Percentiles rank a stretch among this genome's conserved stretches.
These are phyloP conservation scores for Fraxinus sp. DNA, from an alignment of 305 asterid species.

Conservation along the genomic window DNA sequence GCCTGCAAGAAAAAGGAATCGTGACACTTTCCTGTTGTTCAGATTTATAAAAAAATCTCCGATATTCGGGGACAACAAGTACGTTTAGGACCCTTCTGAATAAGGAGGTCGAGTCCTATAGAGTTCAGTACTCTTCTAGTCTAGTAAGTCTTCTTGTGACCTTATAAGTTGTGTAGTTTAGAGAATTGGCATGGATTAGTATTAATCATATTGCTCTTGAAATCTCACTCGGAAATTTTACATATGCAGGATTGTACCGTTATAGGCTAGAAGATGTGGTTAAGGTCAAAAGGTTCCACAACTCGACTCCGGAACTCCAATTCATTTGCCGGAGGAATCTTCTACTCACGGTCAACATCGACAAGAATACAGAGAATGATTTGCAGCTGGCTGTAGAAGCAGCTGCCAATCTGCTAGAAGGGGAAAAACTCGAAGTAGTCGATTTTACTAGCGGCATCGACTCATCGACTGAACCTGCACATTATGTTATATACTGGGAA, in stretches of 20 bases:
- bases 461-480: conserved; percentile 55
- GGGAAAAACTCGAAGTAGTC: conserved; percentile 63
- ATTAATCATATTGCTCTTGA: neutral
- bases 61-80: too few species aligned
- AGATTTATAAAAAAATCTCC: too few species aligned
- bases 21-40: too few species aligned
- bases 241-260: conserved; percentile 80
- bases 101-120: neutral
- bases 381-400: conserved; percentile 73
- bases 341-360: conserved; percentile 75
- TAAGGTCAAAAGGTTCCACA: conserved; percentile 80
- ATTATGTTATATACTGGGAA: conserved; percentile 85
- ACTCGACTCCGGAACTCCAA: conserved; percentile 82
- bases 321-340: conserved; percentile 80
- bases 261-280: conserved; percentile 86
- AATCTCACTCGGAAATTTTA: neutral
- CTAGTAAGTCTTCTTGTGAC: too few species aligned
- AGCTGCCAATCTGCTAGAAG: conserved; percentile 51
- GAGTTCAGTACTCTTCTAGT: neutral
- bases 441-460: conserved; percentile 87
- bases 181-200: neutral
- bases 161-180: neutral
- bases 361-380: conserved; percentile 92
- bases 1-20: neutral
- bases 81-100: neutral